Evolutionary conservation across 2,329 filamentous ascomycete genomes (phyloP), one percentile per base, ranked within the genome.

Genomic region (Calonectria pauciramosa): DNA sequence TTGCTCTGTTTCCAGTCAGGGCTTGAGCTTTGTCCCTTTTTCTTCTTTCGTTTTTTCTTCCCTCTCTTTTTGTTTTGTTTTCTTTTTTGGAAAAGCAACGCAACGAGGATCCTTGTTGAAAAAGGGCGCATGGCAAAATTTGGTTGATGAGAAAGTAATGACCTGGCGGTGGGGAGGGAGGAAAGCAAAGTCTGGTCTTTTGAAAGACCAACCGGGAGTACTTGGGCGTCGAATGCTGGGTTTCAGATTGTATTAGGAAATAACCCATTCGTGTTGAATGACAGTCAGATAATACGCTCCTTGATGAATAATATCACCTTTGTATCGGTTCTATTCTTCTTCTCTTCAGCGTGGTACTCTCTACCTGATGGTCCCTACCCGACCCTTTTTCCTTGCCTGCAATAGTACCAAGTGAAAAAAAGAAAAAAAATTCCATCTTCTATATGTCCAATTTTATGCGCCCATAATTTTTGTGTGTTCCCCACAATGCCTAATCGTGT

Each of bases 171-270:
- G 8, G 38, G 18, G 41, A 44, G 41, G 41, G 41, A 18, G 41
- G 34, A 63, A 56, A 28, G 56, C 56, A 63, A 63, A 26, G 56
- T 63, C 36, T 28, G 56, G 56, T 41, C 34, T 36, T 63, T 63
- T 63, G 56, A 41, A 34, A 30, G 56, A 18, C 23, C 56, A 63
- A 11, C 23, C 9, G 59, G 64, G 54, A n/a, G 36, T 23, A 16
- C 26, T 56, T 32, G 49, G 60, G 36, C 13, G 28, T 56, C 23
- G 59, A 54, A 54, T 52, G 26, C 51, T 64, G 60, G 56, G 36
- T 63, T 63, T 63, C 56, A 65, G 30, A 30, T 41, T 65, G 34
- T 54, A 49, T 60, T 28, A 44, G 52, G 51, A 69, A 64, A 34
- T 32, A 51, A 34, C 47, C 54, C 54, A 59, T 64, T 44, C 8